Conservation (phyloP, 148 eudicot genomes). For the Heliosperma pusillum region DNA sequence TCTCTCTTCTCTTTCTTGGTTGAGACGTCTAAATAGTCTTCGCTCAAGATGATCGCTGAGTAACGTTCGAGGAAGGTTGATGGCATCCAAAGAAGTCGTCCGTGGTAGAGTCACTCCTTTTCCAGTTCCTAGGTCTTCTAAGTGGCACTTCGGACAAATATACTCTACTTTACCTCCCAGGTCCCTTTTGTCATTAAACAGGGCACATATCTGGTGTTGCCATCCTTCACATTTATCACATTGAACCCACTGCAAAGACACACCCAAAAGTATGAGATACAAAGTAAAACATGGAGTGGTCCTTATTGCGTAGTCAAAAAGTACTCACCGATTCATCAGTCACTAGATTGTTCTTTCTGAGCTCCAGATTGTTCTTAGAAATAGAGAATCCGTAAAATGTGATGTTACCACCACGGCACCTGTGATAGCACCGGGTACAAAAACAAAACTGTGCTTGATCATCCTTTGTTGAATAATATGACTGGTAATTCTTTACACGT, state of each 20-base stretch:
- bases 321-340: conserved; percentile 63
- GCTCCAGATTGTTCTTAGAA: conserved; percentile 46
- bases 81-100: conserved; percentile 55
- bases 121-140: conserved; percentile 48
- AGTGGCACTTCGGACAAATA: conserved; percentile 68
- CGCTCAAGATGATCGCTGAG: conserved; percentile 83
- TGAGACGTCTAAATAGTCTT: conserved; percentile 55
- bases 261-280: conserved; percentile 14
- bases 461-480: conserved; percentile 44
- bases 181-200: conserved; percentile 67
- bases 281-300: neutral
- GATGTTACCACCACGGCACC: conserved; percentile 41
- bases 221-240: conserved; percentile 83
- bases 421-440: conserved; percentile 56
- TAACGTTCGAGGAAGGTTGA: conserved; percentile 55
- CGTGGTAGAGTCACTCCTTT: conserved; percentile 39
- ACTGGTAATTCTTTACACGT: conserved; percentile 48
- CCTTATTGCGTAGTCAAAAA: neutral
- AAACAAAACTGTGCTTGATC: conserved; percentile 47
- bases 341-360: conserved; percentile 48
- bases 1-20: conserved; percentile 68
- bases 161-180: conserved; percentile 57
- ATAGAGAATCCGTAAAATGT: conserved; percentile 40
- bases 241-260: conserved; percentile 82
- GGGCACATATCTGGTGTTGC: conserved; percentile 93